Evolutionary conservation across 139 green algal genomes (phyloP), one percentile per base, ranked within the genome.

Genomic region (Picochlorum sp.): DNA sequence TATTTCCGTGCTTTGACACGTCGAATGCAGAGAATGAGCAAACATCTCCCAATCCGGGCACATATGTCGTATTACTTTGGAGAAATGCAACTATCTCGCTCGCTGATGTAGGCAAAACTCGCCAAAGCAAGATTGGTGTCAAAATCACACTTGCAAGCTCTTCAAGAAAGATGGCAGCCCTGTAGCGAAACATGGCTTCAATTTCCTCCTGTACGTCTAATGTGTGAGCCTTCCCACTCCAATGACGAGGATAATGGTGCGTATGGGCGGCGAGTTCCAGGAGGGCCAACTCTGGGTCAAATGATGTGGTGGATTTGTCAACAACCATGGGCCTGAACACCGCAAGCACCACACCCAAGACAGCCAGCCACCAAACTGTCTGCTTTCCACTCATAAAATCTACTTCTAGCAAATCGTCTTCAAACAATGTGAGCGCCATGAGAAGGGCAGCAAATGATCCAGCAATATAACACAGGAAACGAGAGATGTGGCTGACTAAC

Each of bases 391-490:
- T 38, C 18, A 41, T 62, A 24, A 95, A 65, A 26, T 82, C 79
- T 4, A 83, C 73, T 76, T 96, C 88, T 69, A 96, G 70, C 45
- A 96, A 57, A 18, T 63, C 62, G 62, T 91, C 88, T 49, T 96
- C 86, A 26, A 88, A 57, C 7, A 92, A 67, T 0, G 85, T 83
- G 16, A 88, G n/a, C 4, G 80, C 60, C 54, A 96, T 79, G 67
- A 96, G 75, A 69, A 94, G 73, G 7, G 87, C 89, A 1, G 88
- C 87, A 70, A 96, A 90, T n/a, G 76, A 83, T 21, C 91, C 93
- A 3, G 82, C 75, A 3, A 96, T 69, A 71, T 89, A 96, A 8
- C 84, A 75, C 24, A 94, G 76, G 63, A 96, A 90, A 37, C 85
- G 83, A 38, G 89, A 86, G 13, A 75, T 57, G 45, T 88, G 78